These are phyloP conservation scores for Termitomyces sp. DNA, from an alignment of 768 basidiomycete species.

Conservation along the genomic window DNA sequence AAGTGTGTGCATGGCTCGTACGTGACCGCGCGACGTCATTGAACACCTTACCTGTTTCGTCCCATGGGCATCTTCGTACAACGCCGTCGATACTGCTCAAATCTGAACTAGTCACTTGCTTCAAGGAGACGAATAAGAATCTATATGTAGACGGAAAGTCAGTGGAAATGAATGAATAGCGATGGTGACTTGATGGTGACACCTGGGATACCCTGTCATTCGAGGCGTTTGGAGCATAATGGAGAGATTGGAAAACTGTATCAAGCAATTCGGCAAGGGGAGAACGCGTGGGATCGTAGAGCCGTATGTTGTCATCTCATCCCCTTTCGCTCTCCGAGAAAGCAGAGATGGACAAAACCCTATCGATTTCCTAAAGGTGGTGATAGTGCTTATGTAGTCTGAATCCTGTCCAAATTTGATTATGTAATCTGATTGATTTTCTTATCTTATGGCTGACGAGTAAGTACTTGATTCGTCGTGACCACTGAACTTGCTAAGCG, in stretches of 20 bases:
- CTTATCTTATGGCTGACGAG: no score
- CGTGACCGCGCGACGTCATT: constrained; percentile 56
- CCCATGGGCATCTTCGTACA: constrained; percentile 29
- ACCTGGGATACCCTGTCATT: constrained; percentile 55
- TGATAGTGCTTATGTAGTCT: no score
- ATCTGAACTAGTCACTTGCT: constrained; percentile 47
- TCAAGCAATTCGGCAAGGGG: constrained; percentile 23
- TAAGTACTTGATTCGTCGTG: no score
- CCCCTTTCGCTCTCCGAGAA: not conserved
- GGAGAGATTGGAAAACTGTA: constrained; percentile 46
- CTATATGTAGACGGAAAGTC: constrained; percentile 19
- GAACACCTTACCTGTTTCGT: constrained; percentile 26
- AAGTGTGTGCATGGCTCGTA: constrained; percentile 39
- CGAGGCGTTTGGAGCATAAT: constrained; percentile 28
- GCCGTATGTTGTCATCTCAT: not conserved
- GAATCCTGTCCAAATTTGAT: no score
- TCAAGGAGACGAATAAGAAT: constrained; percentile 35
- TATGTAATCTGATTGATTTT: no score
- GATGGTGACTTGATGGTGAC: constrained; percentile 23
- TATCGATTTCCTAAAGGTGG: not conserved
- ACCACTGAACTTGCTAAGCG: no score
- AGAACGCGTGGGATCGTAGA: constrained; percentile 26
- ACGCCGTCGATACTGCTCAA: constrained; percentile 47
- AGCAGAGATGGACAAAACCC: not conserved
- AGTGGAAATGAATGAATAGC: not conserved